phyloP scores from a whole-genome alignment of 148 eudicot species.

The Diospyros kaki region DNA sequence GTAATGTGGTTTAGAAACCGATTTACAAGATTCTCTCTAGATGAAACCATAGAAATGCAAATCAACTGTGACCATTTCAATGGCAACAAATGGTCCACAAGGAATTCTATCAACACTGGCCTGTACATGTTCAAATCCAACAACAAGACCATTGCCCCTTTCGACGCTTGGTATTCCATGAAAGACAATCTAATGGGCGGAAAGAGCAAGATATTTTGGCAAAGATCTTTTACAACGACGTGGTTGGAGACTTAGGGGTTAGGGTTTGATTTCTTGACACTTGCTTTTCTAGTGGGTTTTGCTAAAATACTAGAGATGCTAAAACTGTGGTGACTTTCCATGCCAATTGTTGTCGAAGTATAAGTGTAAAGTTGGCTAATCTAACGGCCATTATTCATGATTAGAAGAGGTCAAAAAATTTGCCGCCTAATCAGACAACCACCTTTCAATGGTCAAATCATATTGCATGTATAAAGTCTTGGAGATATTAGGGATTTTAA shows the following conservation, averaged over 20 bases:
- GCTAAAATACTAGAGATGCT: conserved; percentile 23
- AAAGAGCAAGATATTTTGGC: conserved; percentile 51
- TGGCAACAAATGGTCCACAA: conserved; percentile 13
- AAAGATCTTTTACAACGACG: conserved; percentile 18
- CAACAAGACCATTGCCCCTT: conserved; percentile 34
- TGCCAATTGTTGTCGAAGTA: conserved; percentile 46
- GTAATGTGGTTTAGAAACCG: conserved; percentile 54
- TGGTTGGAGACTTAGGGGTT: conserved; percentile 14
- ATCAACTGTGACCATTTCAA: conserved; percentile 36
- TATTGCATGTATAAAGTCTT: too few relatives aligned
- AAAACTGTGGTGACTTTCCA: conserved; percentile 33
- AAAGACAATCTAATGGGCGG: conserved; percentile 34
- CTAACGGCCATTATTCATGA: conserved; percentile 21
- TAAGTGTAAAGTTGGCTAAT: conserved; percentile 36
- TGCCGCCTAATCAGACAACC: too few relatives aligned
- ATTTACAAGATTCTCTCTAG: conserved; percentile 25
- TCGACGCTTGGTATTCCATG: conserved; percentile 35
- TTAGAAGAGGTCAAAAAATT: conserved; percentile 29
- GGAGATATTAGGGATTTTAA: too few relatives aligned
- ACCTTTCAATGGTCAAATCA: too few relatives aligned
- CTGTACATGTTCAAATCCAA: conserved; percentile 43
- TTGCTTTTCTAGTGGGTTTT: conserved; percentile 38
- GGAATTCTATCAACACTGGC: conserved; percentile 41
- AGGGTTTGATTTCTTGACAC: conserved; percentile 25
- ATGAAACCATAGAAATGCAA: conserved; percentile 23